A percentile compares a stretch with the other conserved stretches of the same genome.
Evolutionary conservation across 2,329 filamentous ascomycete genomes (phyloP).

Genomic region (Penicillium thymicola): DNA sequence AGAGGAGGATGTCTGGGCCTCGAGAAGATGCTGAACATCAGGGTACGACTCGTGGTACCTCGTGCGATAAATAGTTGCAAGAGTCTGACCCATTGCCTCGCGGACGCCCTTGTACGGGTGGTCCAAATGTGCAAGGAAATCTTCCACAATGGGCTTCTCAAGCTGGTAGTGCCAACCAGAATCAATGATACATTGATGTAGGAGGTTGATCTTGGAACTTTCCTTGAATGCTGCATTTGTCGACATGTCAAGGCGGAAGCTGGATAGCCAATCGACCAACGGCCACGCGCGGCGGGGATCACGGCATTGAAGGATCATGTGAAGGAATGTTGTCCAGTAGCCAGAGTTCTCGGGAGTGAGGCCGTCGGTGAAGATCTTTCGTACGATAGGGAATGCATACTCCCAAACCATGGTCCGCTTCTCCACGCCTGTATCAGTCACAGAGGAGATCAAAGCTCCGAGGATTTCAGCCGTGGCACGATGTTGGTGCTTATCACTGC

Average conservation of each 20-base stretch:
- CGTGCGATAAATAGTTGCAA: constrained; percentile 84
- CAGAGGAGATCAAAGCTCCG: constrained; percentile 76
- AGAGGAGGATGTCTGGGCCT: constrained; percentile 73
- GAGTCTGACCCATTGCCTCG: constrained; percentile 86
- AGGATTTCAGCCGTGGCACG: constrained; percentile 92
- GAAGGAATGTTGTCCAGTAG: constrained; percentile 94
- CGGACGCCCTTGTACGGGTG: constrained; percentile 97
- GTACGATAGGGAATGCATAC: constrained; percentile 84
- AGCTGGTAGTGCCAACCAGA: constrained; percentile 94
- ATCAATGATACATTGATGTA: constrained; percentile 84
- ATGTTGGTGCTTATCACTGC: constrained; percentile 96
- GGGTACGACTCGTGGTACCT: constrained; percentile 92
- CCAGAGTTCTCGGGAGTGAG: constrained; percentile 89
- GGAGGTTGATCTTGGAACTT: constrained; percentile 87
- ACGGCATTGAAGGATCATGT: constrained; percentile 81
- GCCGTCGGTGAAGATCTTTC: constrained; percentile 82
- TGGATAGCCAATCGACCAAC: constrained; percentile 74
- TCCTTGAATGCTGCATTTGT: constrained; percentile 99
- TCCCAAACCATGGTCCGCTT: constrained; percentile 77
- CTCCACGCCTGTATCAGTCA: constrained; percentile 71
- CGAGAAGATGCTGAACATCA: constrained; percentile 70
- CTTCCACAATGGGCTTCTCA: constrained; percentile 79
- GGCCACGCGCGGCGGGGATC: constrained; percentile 87
- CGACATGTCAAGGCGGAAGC: constrained; percentile 86
- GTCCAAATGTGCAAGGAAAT: constrained; percentile 88